A percentile compares a stretch with the other conserved stretches of the same genome.
Evolutionary conservation across 2,329 filamentous ascomycete species (phyloP).

Genomic region (Ceratocystis lukuohia): DNA sequence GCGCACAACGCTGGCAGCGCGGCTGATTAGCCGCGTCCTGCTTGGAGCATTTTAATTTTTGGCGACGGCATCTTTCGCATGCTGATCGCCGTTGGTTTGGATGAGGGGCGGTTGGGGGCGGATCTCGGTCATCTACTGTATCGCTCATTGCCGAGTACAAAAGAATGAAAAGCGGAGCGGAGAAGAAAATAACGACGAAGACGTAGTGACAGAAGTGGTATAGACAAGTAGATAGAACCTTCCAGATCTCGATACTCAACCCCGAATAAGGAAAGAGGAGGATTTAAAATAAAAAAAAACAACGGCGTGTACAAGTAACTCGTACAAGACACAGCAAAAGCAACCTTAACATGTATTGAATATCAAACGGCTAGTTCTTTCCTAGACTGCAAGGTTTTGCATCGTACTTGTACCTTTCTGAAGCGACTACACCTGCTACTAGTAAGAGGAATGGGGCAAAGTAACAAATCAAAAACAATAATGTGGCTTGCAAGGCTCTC

Average conservation of each 20-base stretch:
- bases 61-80: constrained; percentile 26
- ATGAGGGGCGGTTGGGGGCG: constrained; percentile 21
- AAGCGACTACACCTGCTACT: no score
- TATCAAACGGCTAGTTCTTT: no score
- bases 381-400: no score
- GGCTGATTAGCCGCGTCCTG: constrained; percentile 20
- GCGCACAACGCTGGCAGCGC: constrained; percentile 25
- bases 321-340: no score
- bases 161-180: neutral
- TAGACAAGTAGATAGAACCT: neutral
- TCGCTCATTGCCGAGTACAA: neutral
- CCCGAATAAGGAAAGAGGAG: neutral
- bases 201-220: neutral
- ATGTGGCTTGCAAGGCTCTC: no score
- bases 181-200: neutral
- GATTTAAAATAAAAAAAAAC: neutral
- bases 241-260: neutral
- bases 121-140: neutral
- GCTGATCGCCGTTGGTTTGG: constrained; percentile 27
- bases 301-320: neutral
- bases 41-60: constrained; percentile 27
- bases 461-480: no score
- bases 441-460: no score
- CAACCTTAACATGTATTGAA: no score
- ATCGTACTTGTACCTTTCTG: no score